Evolutionary conservation across 108 stramenopile species (phyloP), one percentile per base, ranked within the genome.

Genomic region (Epithemia pelagica): DNA sequence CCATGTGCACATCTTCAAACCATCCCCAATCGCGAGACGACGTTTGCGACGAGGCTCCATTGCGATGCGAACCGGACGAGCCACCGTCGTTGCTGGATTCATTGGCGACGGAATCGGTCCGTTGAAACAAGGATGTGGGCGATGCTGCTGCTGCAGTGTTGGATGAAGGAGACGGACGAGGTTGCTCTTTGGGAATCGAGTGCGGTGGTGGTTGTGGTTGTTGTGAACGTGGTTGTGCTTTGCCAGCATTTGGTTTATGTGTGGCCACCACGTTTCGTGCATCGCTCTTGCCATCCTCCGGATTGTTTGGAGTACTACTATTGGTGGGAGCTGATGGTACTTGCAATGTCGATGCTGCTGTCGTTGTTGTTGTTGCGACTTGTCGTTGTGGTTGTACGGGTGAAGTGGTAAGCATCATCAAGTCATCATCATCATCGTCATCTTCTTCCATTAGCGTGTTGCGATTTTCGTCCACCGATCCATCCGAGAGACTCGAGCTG

Each of bases 1-100:
- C 37, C 5, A 46, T 46, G 54, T 87, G 89, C 2, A 87, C 80
- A 64, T 92, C 90, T 71, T 92, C 88, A 66, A 84, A 92, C 87
- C 87, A 92, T 24, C 90, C 87, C 86, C 87, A 89, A 58, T 89
- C 78, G 5, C 77, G 30, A 52, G 61, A 64, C n/a, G 62, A 62
- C 24, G 64, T 76, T 67, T 82, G 75, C 63, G 8, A 31, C 62
- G 28, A 63, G 7, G 56, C 21, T 46, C 37, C 37, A 46, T 46
- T 46, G 37, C 37, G 37, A 46, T 46, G 37, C 56, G 25, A 27
- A 8, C 56, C 56, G 5, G 26, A 27, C 5, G 56, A 58, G 21
- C 56, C 56, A 5, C 25, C 22, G 15, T 46, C 37, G 15, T 46
- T 46, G 56, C 56, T 58, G 26, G 56, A 58, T 23, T 58, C 56